Percentiles rank a stretch among this genome's conserved stretches.
These are phyloP conservation scores for Camelina sativa DNA, from an alignment of 345 rosid genomes.

Conservation along the genomic window DNA sequence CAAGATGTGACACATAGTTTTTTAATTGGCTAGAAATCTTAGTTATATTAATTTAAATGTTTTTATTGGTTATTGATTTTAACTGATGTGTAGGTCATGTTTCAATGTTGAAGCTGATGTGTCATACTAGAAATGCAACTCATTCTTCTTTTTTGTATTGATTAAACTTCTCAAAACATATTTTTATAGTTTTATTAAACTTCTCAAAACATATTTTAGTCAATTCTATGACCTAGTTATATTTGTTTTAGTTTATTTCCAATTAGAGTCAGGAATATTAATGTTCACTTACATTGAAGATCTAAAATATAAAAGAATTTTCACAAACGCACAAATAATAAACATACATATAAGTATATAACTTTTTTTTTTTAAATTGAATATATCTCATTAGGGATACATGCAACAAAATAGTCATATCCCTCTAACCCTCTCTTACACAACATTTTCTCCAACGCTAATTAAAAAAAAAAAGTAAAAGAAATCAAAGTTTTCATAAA, in stretches of 20 bases:
- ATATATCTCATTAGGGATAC: constrained; percentile 28
- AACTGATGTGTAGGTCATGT: too few relatives aligned
- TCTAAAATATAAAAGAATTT: neutral
- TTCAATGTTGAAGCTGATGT: too few relatives aligned
- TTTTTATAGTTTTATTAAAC: too few relatives aligned
- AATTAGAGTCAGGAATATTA: constrained; percentile 22
- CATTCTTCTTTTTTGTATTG: too few relatives aligned
- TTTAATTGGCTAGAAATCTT: too few relatives aligned
- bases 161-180: too few relatives aligned
- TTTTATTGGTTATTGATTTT: too few relatives aligned
- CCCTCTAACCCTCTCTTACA: constrained; percentile 28
- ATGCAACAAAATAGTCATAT: constrained; percentile 35
- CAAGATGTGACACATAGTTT: too few relatives aligned
- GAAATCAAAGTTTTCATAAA: constrained; percentile 5
- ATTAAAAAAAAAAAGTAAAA: neutral
- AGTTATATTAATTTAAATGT: too few relatives aligned
- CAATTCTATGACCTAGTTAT: neutral
- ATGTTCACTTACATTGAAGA: neutral
- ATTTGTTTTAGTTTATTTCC: neutral
- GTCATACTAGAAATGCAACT: too few relatives aligned
- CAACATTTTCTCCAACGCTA: constrained; percentile 25
- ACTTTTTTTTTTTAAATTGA: neutral
- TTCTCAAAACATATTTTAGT: neutral
- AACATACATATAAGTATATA: neutral
- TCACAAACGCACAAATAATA: neutral